Evolutionary conservation across 371 early-diverging fungal species (phyloP).

Genomic region (Massospora cicadina): DNA sequence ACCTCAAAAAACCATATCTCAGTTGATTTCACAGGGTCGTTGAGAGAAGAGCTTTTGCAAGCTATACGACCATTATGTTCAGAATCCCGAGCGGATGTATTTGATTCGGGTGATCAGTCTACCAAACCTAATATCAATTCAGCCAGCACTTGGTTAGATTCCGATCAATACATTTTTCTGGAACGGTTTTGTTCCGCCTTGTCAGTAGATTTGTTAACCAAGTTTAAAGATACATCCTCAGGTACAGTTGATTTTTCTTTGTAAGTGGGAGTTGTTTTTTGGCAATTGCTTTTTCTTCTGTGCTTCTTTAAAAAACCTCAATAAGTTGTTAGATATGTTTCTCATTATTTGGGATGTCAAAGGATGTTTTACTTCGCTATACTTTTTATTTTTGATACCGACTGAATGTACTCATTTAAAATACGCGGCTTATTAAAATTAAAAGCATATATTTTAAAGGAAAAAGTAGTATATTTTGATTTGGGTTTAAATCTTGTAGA

Average conservation of each 20-base stretch:
- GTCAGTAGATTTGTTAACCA: not conserved
- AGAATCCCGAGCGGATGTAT: not conserved
- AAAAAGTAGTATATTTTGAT: not conserved
- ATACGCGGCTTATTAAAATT: not conserved
- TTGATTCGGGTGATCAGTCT: not conserved
- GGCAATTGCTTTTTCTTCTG: too few relatives aligned
- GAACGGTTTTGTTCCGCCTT: not conserved
- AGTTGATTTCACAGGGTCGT: not conserved
- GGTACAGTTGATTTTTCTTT: not conserved
- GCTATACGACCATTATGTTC: not conserved
- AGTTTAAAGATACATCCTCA: not conserved
- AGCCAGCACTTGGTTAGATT: not conserved
- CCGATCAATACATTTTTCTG: not conserved
- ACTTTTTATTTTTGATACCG: too few relatives aligned
- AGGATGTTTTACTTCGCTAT: too few relatives aligned
- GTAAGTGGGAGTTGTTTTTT: not conserved
- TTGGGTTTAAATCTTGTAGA: not conserved
- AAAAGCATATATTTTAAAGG: not conserved
- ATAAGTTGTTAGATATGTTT: too few relatives aligned
- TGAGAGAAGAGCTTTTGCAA: not conserved
- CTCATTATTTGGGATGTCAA: too few relatives aligned
- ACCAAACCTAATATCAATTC: not conserved
- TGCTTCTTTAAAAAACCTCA: too few relatives aligned
- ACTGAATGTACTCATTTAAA: too few relatives aligned
- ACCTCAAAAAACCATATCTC: too few relatives aligned